Evolutionary conservation across 1,284 basidiomycete species (phyloP).

Genomic region (Leccinum cinnamomeum): DNA sequence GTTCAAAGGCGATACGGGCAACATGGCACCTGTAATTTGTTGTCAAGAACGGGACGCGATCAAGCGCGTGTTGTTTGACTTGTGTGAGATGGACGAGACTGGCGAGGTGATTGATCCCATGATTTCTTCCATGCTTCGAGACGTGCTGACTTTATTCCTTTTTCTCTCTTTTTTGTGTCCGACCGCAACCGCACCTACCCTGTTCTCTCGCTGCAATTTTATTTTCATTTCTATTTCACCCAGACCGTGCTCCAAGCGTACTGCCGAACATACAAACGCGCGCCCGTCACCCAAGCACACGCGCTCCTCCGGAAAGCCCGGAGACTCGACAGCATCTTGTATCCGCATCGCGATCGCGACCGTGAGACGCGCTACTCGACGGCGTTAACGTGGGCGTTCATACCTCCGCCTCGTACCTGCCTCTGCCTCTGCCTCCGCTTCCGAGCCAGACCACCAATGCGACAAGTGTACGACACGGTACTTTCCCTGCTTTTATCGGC

Average conservation of each 20-base stretch:
- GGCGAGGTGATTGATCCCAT: conserved; percentile 55
- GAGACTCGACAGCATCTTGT: conserved; percentile 72
- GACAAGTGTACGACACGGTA: conserved; percentile 37
- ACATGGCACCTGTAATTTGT: conserved; percentile 78
- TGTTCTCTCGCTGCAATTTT: not conserved
- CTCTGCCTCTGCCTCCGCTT: not conserved
- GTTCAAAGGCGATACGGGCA: conserved; percentile 87
- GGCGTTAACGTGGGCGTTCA: not conserved
- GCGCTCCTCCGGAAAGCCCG: conserved; percentile 83
- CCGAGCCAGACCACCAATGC: conserved; percentile 31
- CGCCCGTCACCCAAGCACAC: conserved; percentile 67
- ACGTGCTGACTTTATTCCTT: conserved; percentile 9
- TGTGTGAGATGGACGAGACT: conserved; percentile 82
- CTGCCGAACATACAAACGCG: conserved; percentile 81
- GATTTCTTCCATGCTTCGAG: not conserved
- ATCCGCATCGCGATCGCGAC: conserved; percentile 14
- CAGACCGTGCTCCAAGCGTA: conserved; percentile 88
- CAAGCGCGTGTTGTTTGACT: conserved; percentile 70
- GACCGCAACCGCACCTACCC: not conserved
- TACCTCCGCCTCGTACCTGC: not conserved
- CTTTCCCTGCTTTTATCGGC: conserved; percentile 42
- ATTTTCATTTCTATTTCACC: not conserved
- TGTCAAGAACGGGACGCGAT: conserved; percentile 80
- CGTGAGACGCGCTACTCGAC: conserved; percentile 3
- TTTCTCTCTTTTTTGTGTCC: not conserved